Evolutionary conservation across 495 filamentous ascomycete species (phyloP), one percentile per base, ranked within the genome.

Genomic region (Thermothielavioides terrestris): DNA sequence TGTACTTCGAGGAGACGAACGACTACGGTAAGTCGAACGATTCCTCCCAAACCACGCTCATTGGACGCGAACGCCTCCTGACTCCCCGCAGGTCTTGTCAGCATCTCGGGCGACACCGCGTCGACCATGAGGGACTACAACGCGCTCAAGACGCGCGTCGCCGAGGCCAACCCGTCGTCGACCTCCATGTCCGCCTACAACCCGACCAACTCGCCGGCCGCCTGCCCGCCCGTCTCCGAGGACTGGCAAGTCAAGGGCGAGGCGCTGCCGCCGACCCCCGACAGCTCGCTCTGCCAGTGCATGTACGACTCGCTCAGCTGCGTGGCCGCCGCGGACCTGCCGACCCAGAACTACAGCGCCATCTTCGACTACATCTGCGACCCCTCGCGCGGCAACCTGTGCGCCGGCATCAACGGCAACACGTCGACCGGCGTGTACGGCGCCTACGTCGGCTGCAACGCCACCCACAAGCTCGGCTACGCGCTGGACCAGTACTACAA

Each of bases 1-100:
- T 94, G 89, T 97, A 92, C 73, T 90, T 90, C 75, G 73, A 97
- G 65, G 89, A 94, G 61, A 73, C 72, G 17, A 97, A 97, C 68
- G 71, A 95, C 65, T 98, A 86, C 61, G 92, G n/a, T n/a, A n/a
- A n/a, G n/a, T n/a, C n/a, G n/a, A n/a, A n/a, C n/a, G n/a, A n/a
- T n/a, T n/a, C n/a, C n/a, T n/a, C n/a, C n/a, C n/a, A n/a, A n/a
- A n/a, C n/a, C n/a, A n/a, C n/a, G n/a, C n/a, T n/a, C n/a, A n/a
- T n/a, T n/a, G n/a, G n/a, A n/a, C n/a, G n/a, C n/a, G n/a, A n/a
- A n/a, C n/a, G n/a, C n/a, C n/a, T n/a, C n/a, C n/a, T n/a, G n/a
- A n/a, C n/a, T n/a, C n/a, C n/a, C n/a, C n/a, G n/a, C n/a, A n/a
- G n/a, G 74, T 59, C 77, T 97, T 32, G 88, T 92, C 43, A 75